Evolutionary conservation across 2,329 filamentous ascomycete species (phyloP), one percentile per base, ranked within the genome.

Genomic region (Nothopassalora personata): DNA sequence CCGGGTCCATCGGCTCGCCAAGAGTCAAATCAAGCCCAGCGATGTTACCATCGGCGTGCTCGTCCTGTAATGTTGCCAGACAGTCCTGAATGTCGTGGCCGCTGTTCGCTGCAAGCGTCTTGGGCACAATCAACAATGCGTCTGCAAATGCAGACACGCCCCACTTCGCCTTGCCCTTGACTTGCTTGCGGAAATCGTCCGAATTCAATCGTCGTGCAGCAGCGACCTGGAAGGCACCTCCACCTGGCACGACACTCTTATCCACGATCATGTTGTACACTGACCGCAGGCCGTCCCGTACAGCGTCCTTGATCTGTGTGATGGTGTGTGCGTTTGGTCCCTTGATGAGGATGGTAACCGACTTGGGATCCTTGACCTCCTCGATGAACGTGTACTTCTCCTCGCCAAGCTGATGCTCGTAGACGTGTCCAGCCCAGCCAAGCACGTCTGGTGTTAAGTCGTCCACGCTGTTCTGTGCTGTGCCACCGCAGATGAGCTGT

Each of bases 221-320:
- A 33, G 94, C 92, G 49, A 99, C 87, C 76, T 99, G 94, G 85
- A 96, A 99, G 53, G 94, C 90, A 69, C 94, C 94, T 59, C 86
- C 94, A 59, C 94, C 94, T 1, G 94, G 94, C 28, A 99, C 91
- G 19, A 99, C 94, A 67, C 89, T 93, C 77, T 88, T 86, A 75
- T 99, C 94, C n/a, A 97, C 93, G 74, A 99, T 97, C 82, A 96
- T 96, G 81, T 99, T 99, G 84, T 97, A 97, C 53, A 97, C 94
- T 73, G 91, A 96, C 72, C 94, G 86, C 67, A 99, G 83, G 63
- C 94, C 94, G 73, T 99, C 94, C 56, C 94, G 86, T 48, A 97
- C 94, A 2, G 94, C 94, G 73, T 99, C 94, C 66, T 91, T 96
- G 71, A 99, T 91, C 77, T 99, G 94, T 13, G 89, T 86, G 70